Evolutionary conservation across 1,284 basidiomycete genomes (phyloP).

Genomic region (Tilletiopsis washingtonensis): DNA sequence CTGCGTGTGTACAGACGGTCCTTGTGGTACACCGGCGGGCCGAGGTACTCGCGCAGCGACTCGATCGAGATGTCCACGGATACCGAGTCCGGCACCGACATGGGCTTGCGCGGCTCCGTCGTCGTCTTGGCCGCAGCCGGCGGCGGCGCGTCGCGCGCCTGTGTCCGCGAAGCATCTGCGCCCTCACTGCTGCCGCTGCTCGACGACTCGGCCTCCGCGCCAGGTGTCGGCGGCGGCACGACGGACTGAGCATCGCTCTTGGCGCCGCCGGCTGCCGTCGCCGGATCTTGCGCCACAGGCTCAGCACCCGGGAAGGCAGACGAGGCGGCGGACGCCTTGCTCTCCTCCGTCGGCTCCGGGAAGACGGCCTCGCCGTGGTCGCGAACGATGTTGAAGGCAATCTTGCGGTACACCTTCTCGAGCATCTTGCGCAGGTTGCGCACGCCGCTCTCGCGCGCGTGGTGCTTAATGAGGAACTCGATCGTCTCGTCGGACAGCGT

Average conservation of each 20-base stretch:
- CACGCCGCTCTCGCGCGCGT: constrained; percentile 85
- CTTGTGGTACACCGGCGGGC: constrained; percentile 89
- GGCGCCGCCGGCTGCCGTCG: constrained; percentile 12
- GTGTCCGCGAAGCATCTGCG: constrained; percentile 1
- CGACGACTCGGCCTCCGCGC: constrained; percentile 6
- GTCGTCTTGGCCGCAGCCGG: constrained; percentile 53
- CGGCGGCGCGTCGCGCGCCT: constrained; percentile 22
- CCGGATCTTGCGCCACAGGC: background rate
- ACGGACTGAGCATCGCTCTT: constrained; percentile 46
- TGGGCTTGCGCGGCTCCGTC: constrained; percentile 69
- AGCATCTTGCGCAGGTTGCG: constrained; percentile 41
- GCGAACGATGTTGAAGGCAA: constrained; percentile 82
- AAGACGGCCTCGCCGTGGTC: constrained; percentile 82
- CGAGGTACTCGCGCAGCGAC: constrained; percentile 90
- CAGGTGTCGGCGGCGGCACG: constrained; percentile 16
- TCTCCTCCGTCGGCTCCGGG: constrained; percentile 58
- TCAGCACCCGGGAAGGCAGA: no score
- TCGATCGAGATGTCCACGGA: constrained; percentile 74
- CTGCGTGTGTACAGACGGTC: constrained; percentile 77
- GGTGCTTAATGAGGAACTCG: constrained; percentile 87
- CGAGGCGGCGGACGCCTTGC: constrained; percentile 24
- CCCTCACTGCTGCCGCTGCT: background rate
- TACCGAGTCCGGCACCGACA: constrained; percentile 71
- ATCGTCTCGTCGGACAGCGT: constrained; percentile 55
- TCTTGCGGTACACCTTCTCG: constrained; percentile 92